Conservation (phyloP, 441 rosid species). For the Gossypium armourianum region DNA sequence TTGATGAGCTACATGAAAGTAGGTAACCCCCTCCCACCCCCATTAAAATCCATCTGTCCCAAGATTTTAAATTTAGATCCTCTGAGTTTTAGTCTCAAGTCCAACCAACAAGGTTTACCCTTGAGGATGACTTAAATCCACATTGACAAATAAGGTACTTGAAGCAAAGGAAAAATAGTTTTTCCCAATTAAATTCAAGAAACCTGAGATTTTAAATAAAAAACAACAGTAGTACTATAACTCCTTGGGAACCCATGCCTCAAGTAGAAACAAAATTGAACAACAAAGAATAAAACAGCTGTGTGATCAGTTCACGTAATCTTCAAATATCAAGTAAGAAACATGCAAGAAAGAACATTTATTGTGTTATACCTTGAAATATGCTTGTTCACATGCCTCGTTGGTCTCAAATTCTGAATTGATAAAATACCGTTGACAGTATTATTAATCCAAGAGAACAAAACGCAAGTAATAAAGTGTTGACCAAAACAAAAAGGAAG, state of each 20-base stretch:
- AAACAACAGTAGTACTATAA: neutral
- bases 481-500: neutral
- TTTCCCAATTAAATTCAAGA: neutral
- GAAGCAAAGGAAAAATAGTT: neutral
- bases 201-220: neutral
- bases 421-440: conserved; percentile 1
- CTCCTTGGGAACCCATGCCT: neutral
- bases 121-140: neutral
- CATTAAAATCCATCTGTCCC: neutral
- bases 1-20: neutral
- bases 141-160: neutral
- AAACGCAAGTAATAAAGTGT: neutral
- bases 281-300: neutral
- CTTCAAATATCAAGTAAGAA: conserved; percentile 1
- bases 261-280: neutral
- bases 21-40: neutral
- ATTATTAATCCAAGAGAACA: conserved; percentile 2
- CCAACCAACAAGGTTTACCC: neutral
- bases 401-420: conserved; percentile 59
- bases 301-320: neutral
- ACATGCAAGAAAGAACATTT: conserved; percentile 2
- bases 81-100: neutral
- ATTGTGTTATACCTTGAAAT: conserved; percentile 49
- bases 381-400: conserved; percentile 76
- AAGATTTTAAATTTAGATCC: neutral